Evolutionary conservation across 176 grass and related monocot genomes (phyloP).

Genomic region (Secale cereale): DNA sequence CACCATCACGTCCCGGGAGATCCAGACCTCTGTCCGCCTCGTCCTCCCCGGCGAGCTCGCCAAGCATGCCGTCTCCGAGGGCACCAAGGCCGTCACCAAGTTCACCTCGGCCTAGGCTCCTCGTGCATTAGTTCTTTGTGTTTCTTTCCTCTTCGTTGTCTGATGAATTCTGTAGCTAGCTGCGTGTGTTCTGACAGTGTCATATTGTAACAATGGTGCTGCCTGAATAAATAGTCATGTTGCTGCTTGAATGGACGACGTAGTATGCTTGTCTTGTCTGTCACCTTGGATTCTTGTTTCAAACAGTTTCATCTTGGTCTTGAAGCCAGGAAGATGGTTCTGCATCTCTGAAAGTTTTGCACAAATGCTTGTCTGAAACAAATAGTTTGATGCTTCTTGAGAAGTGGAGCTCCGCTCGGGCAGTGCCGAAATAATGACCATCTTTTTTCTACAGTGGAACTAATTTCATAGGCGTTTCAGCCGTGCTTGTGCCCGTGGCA

Average conservation of each 20-base stretch:
- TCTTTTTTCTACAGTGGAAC: no score
- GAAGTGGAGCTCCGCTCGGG: no score
- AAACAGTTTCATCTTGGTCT: neutral
- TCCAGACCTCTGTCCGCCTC: conserved; percentile 63
- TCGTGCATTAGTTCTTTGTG: neutral
- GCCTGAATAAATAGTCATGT: neutral
- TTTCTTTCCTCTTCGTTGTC: no score
- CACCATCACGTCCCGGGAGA: conserved; percentile 54
- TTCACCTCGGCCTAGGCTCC: neutral
- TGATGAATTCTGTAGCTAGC: neutral
- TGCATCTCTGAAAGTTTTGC: neutral
- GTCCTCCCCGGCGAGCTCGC: conserved; percentile 63
- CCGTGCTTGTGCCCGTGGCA: no score
- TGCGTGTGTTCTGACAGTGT: neutral
- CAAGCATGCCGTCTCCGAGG: neutral
- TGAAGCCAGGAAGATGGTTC: neutral
- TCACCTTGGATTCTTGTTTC: neutral
- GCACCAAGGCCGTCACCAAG: neutral
- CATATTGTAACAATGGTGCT: neutral
- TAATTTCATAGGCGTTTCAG: no score
- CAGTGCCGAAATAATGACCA: no score
- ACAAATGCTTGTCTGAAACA: neutral
- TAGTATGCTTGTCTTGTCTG: no score
- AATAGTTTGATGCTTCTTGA: neutral
- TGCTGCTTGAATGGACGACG: neutral